Evolutionary conservation across 208 protist genomes (phyloP).

Genomic region (Trypanosoma melophagium): DNA sequence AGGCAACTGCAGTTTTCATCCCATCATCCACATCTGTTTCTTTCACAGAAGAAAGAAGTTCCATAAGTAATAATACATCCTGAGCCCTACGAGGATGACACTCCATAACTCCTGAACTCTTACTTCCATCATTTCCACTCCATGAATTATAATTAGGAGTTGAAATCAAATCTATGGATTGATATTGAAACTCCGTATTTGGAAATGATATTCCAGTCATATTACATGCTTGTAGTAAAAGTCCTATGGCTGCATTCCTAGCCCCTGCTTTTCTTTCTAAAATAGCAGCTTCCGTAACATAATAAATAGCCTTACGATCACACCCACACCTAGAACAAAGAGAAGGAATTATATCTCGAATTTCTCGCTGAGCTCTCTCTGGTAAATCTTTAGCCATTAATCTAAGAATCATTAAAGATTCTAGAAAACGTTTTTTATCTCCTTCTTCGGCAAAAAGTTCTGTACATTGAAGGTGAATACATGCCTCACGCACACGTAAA

Average conservation of each 20-base stretch:
- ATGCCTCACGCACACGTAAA: slow-evolving; percentile 53
- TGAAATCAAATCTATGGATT: slow-evolving; percentile 3
- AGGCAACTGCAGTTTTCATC: slow-evolving; percentile 51
- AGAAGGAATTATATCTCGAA: slow-evolving; percentile 23
- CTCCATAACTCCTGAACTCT: not conserved
- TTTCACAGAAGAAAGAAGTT: slow-evolving; percentile 57
- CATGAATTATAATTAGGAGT: not conserved
- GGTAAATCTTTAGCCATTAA: not conserved
- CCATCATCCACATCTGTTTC: slow-evolving; percentile 24
- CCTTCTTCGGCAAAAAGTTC: slow-evolving; percentile 37
- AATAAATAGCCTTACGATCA: slow-evolving; percentile 45
- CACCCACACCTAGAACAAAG: slow-evolving; percentile 56
- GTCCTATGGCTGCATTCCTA: slow-evolving; percentile 35
- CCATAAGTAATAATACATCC: slow-evolving; percentile 59
- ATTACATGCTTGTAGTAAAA: slow-evolving; percentile 34
- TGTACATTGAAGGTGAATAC: slow-evolving; percentile 57
- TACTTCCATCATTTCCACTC: not conserved
- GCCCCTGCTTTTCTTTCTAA: slow-evolving; percentile 28
- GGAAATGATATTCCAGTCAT: slow-evolving; percentile 26
- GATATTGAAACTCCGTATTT: slow-evolving; percentile 24
- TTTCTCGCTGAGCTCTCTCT: slow-evolving; percentile 1
- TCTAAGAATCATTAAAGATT: slow-evolving; percentile 23
- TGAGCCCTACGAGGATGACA: slow-evolving; percentile 27
- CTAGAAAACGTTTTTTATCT: slow-evolving; percentile 20
- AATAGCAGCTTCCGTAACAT: slow-evolving; percentile 45